Evolutionary conservation across 148 eudicot genomes (phyloP), one percentile per base, ranked within the genome.

Genomic region (Talinum fruticosum): DNA sequence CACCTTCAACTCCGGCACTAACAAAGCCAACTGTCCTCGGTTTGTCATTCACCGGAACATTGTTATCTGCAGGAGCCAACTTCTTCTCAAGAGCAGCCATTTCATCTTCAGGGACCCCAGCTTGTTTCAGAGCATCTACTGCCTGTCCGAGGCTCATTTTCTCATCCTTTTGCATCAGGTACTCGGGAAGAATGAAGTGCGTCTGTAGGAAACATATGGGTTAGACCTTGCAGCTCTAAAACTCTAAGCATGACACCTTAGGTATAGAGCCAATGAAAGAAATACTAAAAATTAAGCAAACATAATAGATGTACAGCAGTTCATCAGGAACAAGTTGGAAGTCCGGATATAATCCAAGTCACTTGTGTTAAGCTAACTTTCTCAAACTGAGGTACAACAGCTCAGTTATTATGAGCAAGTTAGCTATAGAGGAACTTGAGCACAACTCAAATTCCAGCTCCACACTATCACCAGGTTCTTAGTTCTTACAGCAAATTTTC

Each of bases 81-180:
- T 89, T 88, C 85, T 81, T 90, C 77, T 96, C 99, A 7, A 96
- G 84, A 57, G 93, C 97, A 38, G 93, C 97, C 99, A 96, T 96
- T 64, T 91, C 90, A 65, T 93, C 97, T 66, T 87, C 94, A 3
- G 85, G 83, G 28, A 78, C 84, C 64, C 91, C 96, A 10, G 87
- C 89, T 75, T 86, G 88, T 74, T 91, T 87, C 53, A 89, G 72
- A 5, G 85, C 91, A 44, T 90, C 93, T 68, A 81, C 89, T 28
- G 92, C 87, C 74, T 86, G 84, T 5, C 83, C 98, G 6, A 83
- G 83, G 74, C 79, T 96, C 24, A 81, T 74, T 61, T 85, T 82
- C 51, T 87, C 88, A 74, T 89, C 91, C 84, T 87, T 90, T 86
- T 91, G 94, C 94, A 91, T 95, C 79, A 88, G 62, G 59, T 91